Base-by-base conservation (phyloP, 306 rosid genomes). In the Cicer judaicum region DNA sequence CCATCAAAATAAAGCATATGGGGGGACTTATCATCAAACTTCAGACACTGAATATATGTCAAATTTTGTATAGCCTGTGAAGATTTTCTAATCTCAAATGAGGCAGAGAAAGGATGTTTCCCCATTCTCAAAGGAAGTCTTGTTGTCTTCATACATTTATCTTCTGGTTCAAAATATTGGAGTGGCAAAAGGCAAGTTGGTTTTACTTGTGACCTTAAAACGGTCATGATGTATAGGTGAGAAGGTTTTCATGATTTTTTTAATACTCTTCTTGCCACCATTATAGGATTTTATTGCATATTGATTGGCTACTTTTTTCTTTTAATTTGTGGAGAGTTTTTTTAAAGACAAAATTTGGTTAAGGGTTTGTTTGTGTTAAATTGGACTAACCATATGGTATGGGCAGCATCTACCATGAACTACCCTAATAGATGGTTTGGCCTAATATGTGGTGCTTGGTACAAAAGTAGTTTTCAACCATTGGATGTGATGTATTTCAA, bases 31-130 rank as follows among this genome's bases (percentile, higher is more conserved):
- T 84, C 83, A 72, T 83, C 77, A 59, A 71, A 85, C 67, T 63
- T 67, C 44, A 70, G 75, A 53, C 48, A 55, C 79, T 19, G 63
- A 79, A 64, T 19, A 72, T 67, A 77, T 64, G 29, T 60, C 12
- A 74, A 74, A 75, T 77, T 82, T 79, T 91, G 88, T 86, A 84
- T 79, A 84, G 88, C 67, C 64, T 87, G 89, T 89, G 79, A 80
- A 84, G 86, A 74, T 72, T 79, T 83, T 76, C 69, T 76, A 69
- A 74, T 70, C 43, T 64, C 38, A 47, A 38, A 43, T 71, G 81
- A 60, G 61, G 61, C 64, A 68, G 46, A 66, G 82, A 59, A 59
- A 73, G 70, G 68, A 16, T 53, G 53, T 78, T 77, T 64, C 73
- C 57, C 56, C 52, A 7, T 3, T 64, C 55, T 72, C 63, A 64